Base-by-base conservation (phyloP, 2,329 filamentous ascomycete species). In the Penicillium sp. region DNA sequence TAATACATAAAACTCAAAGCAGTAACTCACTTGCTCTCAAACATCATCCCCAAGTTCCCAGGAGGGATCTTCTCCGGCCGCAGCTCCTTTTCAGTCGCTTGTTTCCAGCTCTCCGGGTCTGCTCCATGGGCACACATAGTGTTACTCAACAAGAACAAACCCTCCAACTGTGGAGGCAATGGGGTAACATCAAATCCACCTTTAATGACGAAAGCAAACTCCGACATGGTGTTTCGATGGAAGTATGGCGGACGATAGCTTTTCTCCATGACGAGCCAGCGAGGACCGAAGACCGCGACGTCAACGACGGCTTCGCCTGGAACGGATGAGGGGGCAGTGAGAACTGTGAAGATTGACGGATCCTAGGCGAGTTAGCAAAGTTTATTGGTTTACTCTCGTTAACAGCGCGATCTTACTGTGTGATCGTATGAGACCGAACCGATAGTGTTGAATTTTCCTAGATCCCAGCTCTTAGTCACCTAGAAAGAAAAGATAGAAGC, bases 201-300 rank as follows among this genome's bases (percentile, higher is more conserved):
- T 50, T 19, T 5, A 19, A 50, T 35, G 17, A 50, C 28, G 33
- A 50, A 35, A 19, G n/a, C 47, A 50, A 35, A 50, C 28, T 50
- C 47, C 7, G 47, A 35, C 47, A 50, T 50, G 28, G 30, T 35
- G 9, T 50, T 30, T 19, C n/a, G 30, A 19, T 50, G 28, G 7
- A 50, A 50, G 47, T 50, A 50, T 8, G 47, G 47, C 5, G 47
- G 47, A 35, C 47, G 47, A 8, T 50, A 50, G 47, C 17, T 50
- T 15, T 28, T 28, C 44, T 47, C 44, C 15, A 47, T 47, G 24
- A 50, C 47, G 4, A 50, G 47, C 47, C 47, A 50, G 47, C 28
- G 47, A 50, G 47, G 28, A 22, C 47, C 24, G 10, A 50, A 50
- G n/a, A 50, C 28, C 12, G 28, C 47, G 15, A 35, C 47, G 30